These are phyloP conservation scores for Lachancea cidri DNA, from an alignment of 805 yeast genomes.

Conservation along the genomic window DNA sequence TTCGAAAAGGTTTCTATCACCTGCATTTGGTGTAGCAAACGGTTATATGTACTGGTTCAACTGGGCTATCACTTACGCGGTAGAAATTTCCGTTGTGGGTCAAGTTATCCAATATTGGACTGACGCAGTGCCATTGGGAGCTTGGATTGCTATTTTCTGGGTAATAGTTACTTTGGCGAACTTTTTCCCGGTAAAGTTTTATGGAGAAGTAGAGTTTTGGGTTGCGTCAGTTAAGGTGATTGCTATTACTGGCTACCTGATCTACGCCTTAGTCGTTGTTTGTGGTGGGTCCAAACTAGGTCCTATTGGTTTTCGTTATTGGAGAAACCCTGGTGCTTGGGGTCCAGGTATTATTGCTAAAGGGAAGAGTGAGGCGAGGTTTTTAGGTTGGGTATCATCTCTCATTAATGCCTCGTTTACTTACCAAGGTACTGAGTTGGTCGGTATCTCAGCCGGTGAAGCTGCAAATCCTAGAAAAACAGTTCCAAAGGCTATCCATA, in stretches of 20 bases:
- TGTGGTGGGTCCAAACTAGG: conserved; percentile 54
- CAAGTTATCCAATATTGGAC: conserved; percentile 53
- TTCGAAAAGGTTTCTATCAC: conserved; percentile 56
- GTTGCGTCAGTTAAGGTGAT: conserved; percentile 47
- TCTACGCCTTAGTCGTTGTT: conserved; percentile 50
- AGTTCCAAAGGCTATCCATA: conserved; percentile 62
- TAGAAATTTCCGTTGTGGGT: conserved; percentile 53
- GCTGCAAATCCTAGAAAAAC: conserved; percentile 61
- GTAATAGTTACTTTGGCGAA: conserved; percentile 40
- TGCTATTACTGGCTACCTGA: conserved; percentile 50
- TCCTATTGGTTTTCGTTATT: conserved; percentile 58
- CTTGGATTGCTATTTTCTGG: conserved; percentile 55
- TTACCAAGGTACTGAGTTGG: conserved; percentile 55
- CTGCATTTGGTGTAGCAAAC: conserved; percentile 61
- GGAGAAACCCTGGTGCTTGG: conserved; percentile 68
- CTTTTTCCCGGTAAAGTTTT: conserved; percentile 49
- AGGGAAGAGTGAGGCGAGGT: conserved; percentile 40
- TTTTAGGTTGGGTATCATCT: conserved; percentile 51
- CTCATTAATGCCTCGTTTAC: conserved; percentile 54
- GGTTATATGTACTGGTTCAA: conserved; percentile 70
- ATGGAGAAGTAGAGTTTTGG: conserved; percentile 58
- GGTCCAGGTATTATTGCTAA: conserved; percentile 47
- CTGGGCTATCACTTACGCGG: conserved; percentile 67
- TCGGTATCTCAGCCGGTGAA: conserved; percentile 57
- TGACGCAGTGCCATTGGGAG: conserved; percentile 50